Base-by-base conservation (phyloP, 23 red algal genomes). In the Agarophyton chilense region DNA sequence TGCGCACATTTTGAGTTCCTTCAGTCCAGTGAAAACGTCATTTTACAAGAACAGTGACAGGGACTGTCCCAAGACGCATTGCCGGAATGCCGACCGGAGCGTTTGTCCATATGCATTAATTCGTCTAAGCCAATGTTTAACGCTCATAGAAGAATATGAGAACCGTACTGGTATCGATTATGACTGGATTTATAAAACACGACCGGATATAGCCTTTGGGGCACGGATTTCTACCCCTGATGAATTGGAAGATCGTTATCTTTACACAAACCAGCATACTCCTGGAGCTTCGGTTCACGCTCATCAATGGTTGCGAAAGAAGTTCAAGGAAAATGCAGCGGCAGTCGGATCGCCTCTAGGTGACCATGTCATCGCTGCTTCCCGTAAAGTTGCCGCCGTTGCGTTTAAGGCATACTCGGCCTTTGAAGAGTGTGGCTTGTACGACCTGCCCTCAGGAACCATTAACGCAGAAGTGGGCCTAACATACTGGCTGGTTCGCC, bases 171-270 rank as follows among this genome's bases (percentile, higher is more conserved):
- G 56, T 3, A 4, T 50, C 11, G 19, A 43, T 41, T 85, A 85
- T 39, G 55, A 85, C 61, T 85, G 81, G 81, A 72, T 85, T 4
- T 67, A 67, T 34, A 85, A 85, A 28, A 85, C 81, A 10, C 40
- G 81, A 9, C 81, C 81, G 19, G 81, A 85, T 67, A 72, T 85
- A 50, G 81, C 81, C 1, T 67, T 85, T 40, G 81, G 56, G 41
- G 45, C 58, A 8, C 53, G 46, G 56, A 40, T 85, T 29, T 62
- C 81, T 25, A 26, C 53, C 16, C 81, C 63, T 12, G 26, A 43
- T 19, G 31, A 50, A 9, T 57, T 85, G 32, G 35, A 51, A 21
- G 47, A 51, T 24, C 21, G 60, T n/a, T 53, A 34, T 24, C 52
- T 85, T 31, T 85, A 70, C 45, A 85, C 60, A 24, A 85, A 85